Evolutionary conservation across 495 filamentous ascomycete genomes (phyloP).

Genomic region (Tuber borchii): DNA sequence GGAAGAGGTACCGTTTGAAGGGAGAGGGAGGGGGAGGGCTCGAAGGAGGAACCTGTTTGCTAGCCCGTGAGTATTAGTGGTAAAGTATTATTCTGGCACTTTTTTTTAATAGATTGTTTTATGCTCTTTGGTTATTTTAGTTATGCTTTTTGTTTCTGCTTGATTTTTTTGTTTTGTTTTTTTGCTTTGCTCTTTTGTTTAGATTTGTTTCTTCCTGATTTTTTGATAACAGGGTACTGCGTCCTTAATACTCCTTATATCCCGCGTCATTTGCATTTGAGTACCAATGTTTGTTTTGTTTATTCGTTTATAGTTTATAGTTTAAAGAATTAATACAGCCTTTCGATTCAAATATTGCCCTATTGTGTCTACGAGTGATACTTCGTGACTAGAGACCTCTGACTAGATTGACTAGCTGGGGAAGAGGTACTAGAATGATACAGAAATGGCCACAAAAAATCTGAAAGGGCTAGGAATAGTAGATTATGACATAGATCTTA

Average conservation of each 20-base stretch:
- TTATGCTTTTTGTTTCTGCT: background rate
- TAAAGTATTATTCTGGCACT: background rate
- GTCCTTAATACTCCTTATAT: background rate
- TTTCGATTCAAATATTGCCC: background rate
- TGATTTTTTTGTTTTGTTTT: background rate
- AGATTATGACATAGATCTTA: too few species aligned
- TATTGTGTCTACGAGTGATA: background rate
- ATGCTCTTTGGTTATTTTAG: background rate
- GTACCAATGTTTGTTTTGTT: background rate
- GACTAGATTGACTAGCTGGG: too few species aligned
- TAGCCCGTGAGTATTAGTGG: background rate
- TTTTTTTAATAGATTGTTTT: background rate
- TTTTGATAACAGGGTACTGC: background rate
- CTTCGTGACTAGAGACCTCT: background rate
- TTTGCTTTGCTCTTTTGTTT: background rate
- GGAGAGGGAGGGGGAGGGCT: background rate
- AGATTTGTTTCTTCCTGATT: background rate
- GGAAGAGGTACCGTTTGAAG: background rate
- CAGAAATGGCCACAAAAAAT: too few species aligned
- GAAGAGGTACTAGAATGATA: too few species aligned
- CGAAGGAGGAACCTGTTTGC: background rate
- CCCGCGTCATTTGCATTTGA: background rate
- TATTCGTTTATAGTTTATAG: background rate
- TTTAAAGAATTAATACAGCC: background rate
- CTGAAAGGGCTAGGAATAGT: too few species aligned